Conservation (phyloP, 2,329 filamentous ascomycete genomes). For the Fusarium sp. region DNA sequence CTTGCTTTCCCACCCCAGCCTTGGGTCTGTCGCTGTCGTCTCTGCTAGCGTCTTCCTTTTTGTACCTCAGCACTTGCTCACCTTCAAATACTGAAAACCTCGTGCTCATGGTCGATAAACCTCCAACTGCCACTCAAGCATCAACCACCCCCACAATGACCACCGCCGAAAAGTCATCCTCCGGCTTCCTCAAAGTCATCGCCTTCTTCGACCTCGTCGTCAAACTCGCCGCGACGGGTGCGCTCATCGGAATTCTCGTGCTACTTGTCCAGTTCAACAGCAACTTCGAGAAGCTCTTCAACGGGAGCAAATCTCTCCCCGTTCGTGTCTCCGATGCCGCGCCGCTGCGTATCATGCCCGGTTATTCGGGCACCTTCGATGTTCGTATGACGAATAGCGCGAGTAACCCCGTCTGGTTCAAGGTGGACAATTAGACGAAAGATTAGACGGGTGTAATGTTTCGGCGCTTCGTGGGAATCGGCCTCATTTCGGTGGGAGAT, state of each 20-base stretch:
- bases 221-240: conserved; percentile 25
- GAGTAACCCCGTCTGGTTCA: conserved; percentile 11
- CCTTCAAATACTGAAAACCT: background rate
- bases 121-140: background rate
- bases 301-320: background rate
- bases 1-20: background rate
- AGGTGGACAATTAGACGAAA: background rate
- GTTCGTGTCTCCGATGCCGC: background rate
- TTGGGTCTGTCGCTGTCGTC: background rate
- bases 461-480: background rate
- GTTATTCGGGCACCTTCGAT: background rate
- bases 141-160: conserved; percentile 6
- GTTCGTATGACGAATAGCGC: conserved; percentile 5
- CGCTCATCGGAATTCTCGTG: conserved; percentile 30
- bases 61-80: background rate
- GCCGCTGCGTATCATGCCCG: background rate
- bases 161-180: conserved; percentile 10
- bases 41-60: background rate
- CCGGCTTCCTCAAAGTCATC: conserved; percentile 24
- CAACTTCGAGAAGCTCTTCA: background rate
- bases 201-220: conserved; percentile 29
- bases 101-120: conserved; percentile 20
- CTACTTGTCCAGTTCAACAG: conserved; percentile 18
- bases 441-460: too few species aligned
- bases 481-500: background rate